Evolutionary conservation across 768 basidiomycete species (phyloP), one percentile per base, ranked within the genome.

Genomic region (Lactarius sp.): DNA sequence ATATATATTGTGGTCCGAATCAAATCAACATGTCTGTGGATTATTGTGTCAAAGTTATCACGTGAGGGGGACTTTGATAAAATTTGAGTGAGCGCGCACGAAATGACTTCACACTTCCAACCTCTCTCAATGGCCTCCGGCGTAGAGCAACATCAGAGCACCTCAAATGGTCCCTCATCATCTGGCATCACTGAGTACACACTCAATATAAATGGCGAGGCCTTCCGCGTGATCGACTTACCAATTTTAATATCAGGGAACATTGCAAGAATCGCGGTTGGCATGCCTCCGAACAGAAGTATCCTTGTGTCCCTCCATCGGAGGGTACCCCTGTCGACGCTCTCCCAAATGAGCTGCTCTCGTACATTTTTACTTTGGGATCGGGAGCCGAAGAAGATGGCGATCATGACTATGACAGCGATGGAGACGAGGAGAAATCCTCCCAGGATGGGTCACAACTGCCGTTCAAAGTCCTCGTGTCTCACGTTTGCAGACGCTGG

Each of bases 401-500:
- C 34, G 68, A 62, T 42, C 69, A 72, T 47, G 73, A 71, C 49
- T 68, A 73, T 8, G 71, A 72, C 12, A 69, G 62, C 9, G 69
- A 58, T 0, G 59, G 61, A 33, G 72, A 69, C 18, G 66, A 70
- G 5, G 39, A 34, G 7, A 44, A 52, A 10, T 66, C 70, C 12
- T 58, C 44, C 42, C 56, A 12, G 16, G 52, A 42, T 20, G 55
- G 18, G 44, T 52, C 42, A 52, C 51, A 51, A 51, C 73, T 72
- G 39, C 61, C 76, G 2, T 85, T 85, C 70, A 79, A 81, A 66
- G 73, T 85, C 34, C 74, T 84, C 67, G 83, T 80, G 14, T 85
- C 85, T 18, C 85, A 85, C 67, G 80, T 86, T 10, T 87, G 85
- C 71, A 74, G 69, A 31, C 82, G 79, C 61, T 87, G 86, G 86